phyloP scores from a whole-genome alignment of 1,139 yeast species.

The Kodamaea alishanica region DNA sequence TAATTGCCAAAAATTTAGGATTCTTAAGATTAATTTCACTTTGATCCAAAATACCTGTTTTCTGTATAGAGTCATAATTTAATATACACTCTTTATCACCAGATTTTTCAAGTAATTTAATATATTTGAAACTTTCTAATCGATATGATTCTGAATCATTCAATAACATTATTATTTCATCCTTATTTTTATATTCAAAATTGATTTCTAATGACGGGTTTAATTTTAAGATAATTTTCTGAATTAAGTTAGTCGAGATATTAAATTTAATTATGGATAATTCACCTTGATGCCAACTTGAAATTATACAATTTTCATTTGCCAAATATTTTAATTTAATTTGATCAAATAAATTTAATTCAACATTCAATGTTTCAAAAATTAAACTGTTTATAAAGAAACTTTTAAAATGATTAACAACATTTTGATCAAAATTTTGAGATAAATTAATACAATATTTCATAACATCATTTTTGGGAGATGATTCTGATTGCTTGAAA shows the following conservation, averaged over 20 bases:
- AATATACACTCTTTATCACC: conserved; percentile 1
- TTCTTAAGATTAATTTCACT: conserved; percentile 10
- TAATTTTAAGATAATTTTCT: conserved; percentile 3
- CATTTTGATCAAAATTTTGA: conserved; percentile 9
- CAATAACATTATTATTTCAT: conserved; percentile 14
- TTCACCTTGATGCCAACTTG: conserved; percentile 7
- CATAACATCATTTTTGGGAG: conserved; percentile 7
- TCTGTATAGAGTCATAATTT: conserved; percentile 9
- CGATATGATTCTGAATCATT: conserved; percentile 3
- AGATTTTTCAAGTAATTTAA: conserved; percentile 5
- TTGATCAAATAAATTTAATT: conserved; percentile 1
- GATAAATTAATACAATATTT: conserved; percentile 10
- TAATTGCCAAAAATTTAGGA: conserved; percentile 28
- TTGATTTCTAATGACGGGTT: conserved; percentile 7
- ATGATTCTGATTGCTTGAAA: conserved; percentile 6
- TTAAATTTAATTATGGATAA: conserved; percentile 4
- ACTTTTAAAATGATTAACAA: conserved; percentile 13
- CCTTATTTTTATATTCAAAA: conserved; percentile 15
- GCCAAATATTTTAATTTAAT: conserved; percentile 5
- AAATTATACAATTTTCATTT: conserved; percentile 4
- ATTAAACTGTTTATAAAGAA: conserved; percentile 14
- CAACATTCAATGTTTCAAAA: conserved; percentile 5
- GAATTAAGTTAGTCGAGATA: background rate
- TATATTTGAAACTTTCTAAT: conserved; percentile 11
- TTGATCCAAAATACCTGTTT: conserved; percentile 5